These are phyloP conservation scores for Mediolabrus comicus DNA, from an alignment of 108 stramenopile species.

Conservation along the genomic window DNA sequence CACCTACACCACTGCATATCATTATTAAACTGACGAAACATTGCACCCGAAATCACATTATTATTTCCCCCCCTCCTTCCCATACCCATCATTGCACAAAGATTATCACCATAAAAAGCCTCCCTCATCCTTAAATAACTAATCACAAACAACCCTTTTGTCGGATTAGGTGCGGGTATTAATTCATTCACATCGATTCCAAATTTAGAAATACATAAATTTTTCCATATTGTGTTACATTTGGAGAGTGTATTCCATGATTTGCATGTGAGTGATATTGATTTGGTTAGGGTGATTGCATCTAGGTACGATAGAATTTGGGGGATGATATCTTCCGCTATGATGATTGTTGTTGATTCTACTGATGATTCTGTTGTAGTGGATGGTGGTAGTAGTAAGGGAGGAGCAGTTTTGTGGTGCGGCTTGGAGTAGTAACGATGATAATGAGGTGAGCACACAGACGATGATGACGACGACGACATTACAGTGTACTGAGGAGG, in stretches of 20 bases:
- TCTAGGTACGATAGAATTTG: constrained; percentile 51
- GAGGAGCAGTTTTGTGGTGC: not conserved
- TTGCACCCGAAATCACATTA: not conserved
- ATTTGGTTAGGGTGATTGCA: constrained; percentile 41
- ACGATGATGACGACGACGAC: too few species aligned
- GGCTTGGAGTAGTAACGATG: not conserved
- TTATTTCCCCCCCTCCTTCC: not conserved
- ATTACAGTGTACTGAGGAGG: too few species aligned
- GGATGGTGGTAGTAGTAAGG: not conserved
- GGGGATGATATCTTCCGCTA: constrained; percentile 30
- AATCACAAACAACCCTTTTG: constrained; percentile 44
- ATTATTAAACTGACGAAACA: not conserved
- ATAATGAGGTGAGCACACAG: too few species aligned
- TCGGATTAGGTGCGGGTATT: constrained; percentile 51
- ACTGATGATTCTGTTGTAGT: not conserved
- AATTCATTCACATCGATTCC: constrained; percentile 39
- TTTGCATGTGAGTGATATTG: constrained; percentile 32
- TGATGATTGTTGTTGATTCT: too few species aligned
- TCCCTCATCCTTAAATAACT: constrained; percentile 43
- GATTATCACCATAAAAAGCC: constrained; percentile 1
- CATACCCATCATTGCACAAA: not conserved
- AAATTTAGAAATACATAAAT: constrained; percentile 43
- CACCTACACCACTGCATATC: too few species aligned
- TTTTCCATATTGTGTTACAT: constrained; percentile 42
- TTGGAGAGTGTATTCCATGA: constrained; percentile 39